Evolutionary conservation across 2,329 filamentous ascomycete genomes (phyloP).

Genomic region (Monosporascus sp.): DNA sequence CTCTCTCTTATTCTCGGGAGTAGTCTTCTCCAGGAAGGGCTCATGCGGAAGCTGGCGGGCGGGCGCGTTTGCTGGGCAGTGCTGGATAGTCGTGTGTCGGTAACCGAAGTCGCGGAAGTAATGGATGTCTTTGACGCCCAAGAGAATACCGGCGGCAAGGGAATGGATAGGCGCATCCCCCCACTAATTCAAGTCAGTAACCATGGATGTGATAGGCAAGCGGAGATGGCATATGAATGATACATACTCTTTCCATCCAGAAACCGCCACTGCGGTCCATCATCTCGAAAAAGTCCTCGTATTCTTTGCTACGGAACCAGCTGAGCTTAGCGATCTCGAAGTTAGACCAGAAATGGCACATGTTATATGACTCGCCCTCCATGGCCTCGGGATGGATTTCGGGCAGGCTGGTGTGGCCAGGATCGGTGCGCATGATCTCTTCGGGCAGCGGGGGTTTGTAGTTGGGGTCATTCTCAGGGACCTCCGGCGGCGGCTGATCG

Average conservation of each 20-base stretch:
- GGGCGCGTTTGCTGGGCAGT: constrained; percentile 94
- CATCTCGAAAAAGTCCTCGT: constrained; percentile 97
- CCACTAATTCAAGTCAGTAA: constrained; percentile 62
- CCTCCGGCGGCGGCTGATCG: constrained; percentile 53
- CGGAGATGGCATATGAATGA: not conserved
- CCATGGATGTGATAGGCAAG: not conserved
- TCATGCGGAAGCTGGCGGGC: constrained; percentile 75
- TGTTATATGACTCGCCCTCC: constrained; percentile 98
- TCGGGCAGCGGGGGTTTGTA: constrained; percentile 68
- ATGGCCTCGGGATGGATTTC: constrained; percentile 87
- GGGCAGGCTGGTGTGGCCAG: constrained; percentile 62
- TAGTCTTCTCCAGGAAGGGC: constrained; percentile 78
- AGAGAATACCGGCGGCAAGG: constrained; percentile 82
- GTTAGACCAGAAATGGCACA: constrained; percentile 99
- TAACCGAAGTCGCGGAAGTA: constrained; percentile 99
- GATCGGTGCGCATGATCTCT: constrained; percentile 72
- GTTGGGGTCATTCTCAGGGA: constrained; percentile 57
- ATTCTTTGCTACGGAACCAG: constrained; percentile 96
- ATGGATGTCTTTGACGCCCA: constrained; percentile 79
- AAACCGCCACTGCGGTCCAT: constrained; percentile 98
- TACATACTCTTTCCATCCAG: constrained; percentile 90
- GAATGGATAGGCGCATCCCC: constrained; percentile 98
- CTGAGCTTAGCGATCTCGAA: constrained; percentile 94
- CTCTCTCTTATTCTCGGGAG: constrained; percentile 67
- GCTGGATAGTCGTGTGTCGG: constrained; percentile 96